Evolutionary conservation across 1,139 yeast species (phyloP), one percentile per base, ranked within the genome.

Genomic region (Meyerozyma athensensis): DNA sequence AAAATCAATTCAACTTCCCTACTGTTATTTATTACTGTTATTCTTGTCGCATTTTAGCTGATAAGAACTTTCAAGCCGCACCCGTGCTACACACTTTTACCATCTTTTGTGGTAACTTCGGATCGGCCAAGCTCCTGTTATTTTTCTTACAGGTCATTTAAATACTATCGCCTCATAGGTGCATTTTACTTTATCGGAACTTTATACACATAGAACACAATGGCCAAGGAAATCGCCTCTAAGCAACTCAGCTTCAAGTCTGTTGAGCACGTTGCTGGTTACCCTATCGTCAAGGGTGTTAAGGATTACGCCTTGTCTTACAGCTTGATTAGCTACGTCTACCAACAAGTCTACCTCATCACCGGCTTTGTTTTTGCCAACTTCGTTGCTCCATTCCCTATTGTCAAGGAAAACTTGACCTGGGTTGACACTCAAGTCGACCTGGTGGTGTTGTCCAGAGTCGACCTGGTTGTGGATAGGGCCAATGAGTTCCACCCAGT

Each of bases 221-320:
- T 28, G 32, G 20, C 32, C 20, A 28, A 16, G 19, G 32, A 41
- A 9, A 14, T 41, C 36, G 44, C 37, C 43, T 39, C 49, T 10
- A 51, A 48, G 45, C 40, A 48, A 19, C 62, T 62, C 49, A 47
- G 58, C 36, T 68, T 74, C 36, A 58, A 61, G 47, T 47, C 70
- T n/a, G 37, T 64, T 30, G 44, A 52, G 32, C 74, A 69, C 48
- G 39, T 69, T 38, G 47, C 50, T 37, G 54, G 64, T 2, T 69
- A 69, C 52, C 47, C 63, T 7, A 42, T 55, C 16, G 59, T 68
- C 30, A 45, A 58, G 35, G 42, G 51, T 18, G 35, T 54, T 16
- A 46, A 47, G 33, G 45, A 51, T 21, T 61, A 45, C 43, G 43
- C 59, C 36, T 56, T 63, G 32, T 53, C 66, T 19, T 60, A 55